These are phyloP conservation scores for Lobosporangium transversale DNA, from an alignment of 192 early-diverging fungal genomes.

Conservation along the genomic window DNA sequence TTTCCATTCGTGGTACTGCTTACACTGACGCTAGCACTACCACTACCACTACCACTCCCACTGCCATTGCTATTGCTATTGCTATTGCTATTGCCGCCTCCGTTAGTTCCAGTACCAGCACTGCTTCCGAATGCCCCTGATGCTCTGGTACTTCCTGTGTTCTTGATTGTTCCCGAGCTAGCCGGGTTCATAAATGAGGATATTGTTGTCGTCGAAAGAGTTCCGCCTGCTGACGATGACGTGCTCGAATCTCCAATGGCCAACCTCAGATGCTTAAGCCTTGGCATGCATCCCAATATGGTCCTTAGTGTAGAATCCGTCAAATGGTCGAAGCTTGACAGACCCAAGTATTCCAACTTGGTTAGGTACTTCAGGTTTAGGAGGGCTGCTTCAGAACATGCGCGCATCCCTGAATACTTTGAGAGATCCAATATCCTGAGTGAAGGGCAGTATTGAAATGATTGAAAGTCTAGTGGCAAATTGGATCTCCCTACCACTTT, in stretches of 20 bases:
- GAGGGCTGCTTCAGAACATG: conserved; percentile 24
- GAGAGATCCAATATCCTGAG: conserved; percentile 42
- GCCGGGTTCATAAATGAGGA: neutral
- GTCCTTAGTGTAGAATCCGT: conserved; percentile 44
- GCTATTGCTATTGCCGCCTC: neutral
- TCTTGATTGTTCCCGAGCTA: neutral
- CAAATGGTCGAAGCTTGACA: conserved; percentile 51
- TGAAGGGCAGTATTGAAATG: conserved; percentile 35
- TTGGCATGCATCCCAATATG: conserved; percentile 45
- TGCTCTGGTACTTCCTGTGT: neutral
- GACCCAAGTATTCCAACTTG: conserved; percentile 35
- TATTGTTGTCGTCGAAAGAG: neutral
- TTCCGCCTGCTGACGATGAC: neutral
- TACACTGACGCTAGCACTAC: too few species aligned
- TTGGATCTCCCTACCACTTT: conserved; percentile 49
- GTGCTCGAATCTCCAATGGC: conserved; percentile 37
- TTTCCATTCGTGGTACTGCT: neutral
- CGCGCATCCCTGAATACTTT: conserved; percentile 49
- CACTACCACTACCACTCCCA: too few species aligned
- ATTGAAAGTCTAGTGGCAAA: conserved; percentile 43
- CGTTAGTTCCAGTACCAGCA: neutral
- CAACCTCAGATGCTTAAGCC: conserved; percentile 30
- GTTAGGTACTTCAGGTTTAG: conserved; percentile 41
- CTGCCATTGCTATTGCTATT: neutral
- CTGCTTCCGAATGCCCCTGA: neutral